These are phyloP conservation scores for Saccharomycopsis fibuligera DNA, from an alignment of 805 yeast species.

Conservation along the genomic window DNA sequence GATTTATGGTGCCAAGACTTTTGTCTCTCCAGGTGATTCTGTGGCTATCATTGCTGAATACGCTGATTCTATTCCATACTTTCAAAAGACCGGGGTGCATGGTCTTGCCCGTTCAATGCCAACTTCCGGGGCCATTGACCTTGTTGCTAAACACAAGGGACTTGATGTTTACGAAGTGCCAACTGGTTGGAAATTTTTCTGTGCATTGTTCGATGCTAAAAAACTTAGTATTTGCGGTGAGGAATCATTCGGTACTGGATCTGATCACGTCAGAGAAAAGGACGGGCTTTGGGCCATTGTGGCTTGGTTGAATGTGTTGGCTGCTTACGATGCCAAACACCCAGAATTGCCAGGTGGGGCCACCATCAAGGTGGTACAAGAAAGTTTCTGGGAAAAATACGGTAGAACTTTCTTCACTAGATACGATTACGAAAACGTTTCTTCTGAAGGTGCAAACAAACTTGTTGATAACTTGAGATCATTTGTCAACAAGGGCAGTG, in stretches of 20 bases:
- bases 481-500: conserved; percentile 29
- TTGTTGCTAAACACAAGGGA: conserved; percentile 76
- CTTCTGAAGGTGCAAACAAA: conserved; percentile 64
- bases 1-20: conserved; percentile 93
- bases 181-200: conserved; percentile 98
- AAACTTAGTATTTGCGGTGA: conserved; percentile 96
- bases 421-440: conserved; percentile 85
- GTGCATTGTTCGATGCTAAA: conserved; percentile 88
- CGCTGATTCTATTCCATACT: conserved; percentile 88
- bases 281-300: conserved; percentile 97
- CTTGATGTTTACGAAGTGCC: conserved; percentile 88
- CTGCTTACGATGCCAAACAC: conserved; percentile 62
- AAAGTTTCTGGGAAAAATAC: conserved; percentile 81
- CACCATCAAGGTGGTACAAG: conserved; percentile 74
- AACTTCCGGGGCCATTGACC: conserved; percentile 87
- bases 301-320: conserved; percentile 95
- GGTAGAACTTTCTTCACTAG: conserved; percentile 98
- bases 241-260: conserved; percentile 97
- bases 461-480: conserved; percentile 50
- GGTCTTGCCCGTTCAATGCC: conserved; percentile 98
- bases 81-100: conserved; percentile 73
- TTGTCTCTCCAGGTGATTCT: conserved; percentile 97
- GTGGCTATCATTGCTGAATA: conserved; percentile 97
- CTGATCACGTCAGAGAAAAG: conserved; percentile 91
- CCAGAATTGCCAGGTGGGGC: conserved; percentile 47